phyloP scores from a whole-genome alignment of 352 stramenopile genomes.

The Phytophthora megakarya region DNA sequence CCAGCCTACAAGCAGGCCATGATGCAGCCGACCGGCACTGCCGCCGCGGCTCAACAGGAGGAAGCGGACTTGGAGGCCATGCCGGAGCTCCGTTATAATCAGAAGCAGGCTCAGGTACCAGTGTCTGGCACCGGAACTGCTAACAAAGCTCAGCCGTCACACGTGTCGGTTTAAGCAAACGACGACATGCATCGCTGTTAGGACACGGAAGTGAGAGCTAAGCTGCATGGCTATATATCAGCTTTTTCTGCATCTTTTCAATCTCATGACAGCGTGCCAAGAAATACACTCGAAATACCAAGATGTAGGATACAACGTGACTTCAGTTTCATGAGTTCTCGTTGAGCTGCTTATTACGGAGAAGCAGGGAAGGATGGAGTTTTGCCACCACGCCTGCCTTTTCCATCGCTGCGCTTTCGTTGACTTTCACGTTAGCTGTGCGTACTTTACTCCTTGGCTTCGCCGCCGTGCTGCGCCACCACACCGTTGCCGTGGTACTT shows the following conservation, averaged over 20 bases:
- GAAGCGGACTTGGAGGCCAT: constrained; percentile 71
- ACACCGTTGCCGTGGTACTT: constrained; percentile 87
- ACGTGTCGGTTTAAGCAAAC: constrained; percentile 63
- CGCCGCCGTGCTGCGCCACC: constrained; percentile 79
- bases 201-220: constrained; percentile 29
- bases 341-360: constrained; percentile 24
- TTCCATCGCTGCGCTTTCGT: constrained; percentile 21
- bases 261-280: neutral
- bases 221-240: constrained; percentile 43
- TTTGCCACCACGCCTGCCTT: neutral
- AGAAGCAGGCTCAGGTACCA: constrained; percentile 46
- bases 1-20: constrained; percentile 80
- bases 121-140: constrained; percentile 33
- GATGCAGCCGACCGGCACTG: constrained; percentile 53
- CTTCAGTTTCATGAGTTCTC: constrained; percentile 20
- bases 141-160: constrained; percentile 52
- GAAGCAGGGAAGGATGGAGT: no score
- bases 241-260: constrained; percentile 29
- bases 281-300: constrained; percentile 8
- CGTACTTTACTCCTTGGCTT: constrained; percentile 67
- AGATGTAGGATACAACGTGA: constrained; percentile 24
- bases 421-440: constrained; percentile 14
- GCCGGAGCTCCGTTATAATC: constrained; percentile 83
- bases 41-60: constrained; percentile 43
- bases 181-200: constrained; percentile 13